Evolutionary conservation across 768 basidiomycete genomes (phyloP).

Genomic region (Tricholoma bakamatsutake): DNA sequence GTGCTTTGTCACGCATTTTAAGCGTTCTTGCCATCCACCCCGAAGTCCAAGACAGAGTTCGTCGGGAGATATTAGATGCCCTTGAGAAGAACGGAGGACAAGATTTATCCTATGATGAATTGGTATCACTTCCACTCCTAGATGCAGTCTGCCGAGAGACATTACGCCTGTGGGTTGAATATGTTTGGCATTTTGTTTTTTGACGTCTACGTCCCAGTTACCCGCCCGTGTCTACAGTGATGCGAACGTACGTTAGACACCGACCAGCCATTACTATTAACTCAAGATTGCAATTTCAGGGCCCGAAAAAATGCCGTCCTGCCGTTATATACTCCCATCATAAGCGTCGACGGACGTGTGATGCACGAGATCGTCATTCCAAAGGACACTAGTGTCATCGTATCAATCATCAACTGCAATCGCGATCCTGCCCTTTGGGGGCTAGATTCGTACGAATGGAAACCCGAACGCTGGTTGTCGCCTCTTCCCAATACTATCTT

Average conservation of each 20-base stretch:
- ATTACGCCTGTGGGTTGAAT: constrained; percentile 22
- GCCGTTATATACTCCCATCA: constrained; percentile 25
- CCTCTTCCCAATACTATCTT: constrained; percentile 21
- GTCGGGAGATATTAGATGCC: constrained; percentile 21
- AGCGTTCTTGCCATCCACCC: constrained; percentile 21
- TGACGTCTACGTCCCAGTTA: constrained; percentile 8
- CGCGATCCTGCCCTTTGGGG: constrained; percentile 35
- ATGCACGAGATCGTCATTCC: constrained; percentile 25
- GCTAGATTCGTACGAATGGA: constrained; percentile 32
- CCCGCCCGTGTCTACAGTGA: constrained; percentile 15
- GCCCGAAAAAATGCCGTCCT: constrained; percentile 24
- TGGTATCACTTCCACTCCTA: constrained; percentile 25
- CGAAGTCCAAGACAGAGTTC: constrained; percentile 27
- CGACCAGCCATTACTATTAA: not conserved
- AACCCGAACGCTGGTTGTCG: constrained; percentile 35
- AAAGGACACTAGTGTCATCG: constrained; percentile 23
- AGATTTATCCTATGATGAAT: constrained; percentile 20
- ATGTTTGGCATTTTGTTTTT: not conserved
- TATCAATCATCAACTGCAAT: constrained; percentile 31
- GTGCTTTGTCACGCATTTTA: constrained; percentile 25
- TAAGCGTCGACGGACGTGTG: constrained; percentile 17
- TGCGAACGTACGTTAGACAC: constrained; percentile 17
- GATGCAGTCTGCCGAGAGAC: constrained; percentile 32
- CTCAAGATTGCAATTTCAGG: constrained; percentile 2
- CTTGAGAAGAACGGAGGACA: constrained; percentile 2